These are phyloP conservation scores for Yamadazyma dendronema DNA, from an alignment of 1,139 yeast species.

Conservation along the genomic window DNA sequence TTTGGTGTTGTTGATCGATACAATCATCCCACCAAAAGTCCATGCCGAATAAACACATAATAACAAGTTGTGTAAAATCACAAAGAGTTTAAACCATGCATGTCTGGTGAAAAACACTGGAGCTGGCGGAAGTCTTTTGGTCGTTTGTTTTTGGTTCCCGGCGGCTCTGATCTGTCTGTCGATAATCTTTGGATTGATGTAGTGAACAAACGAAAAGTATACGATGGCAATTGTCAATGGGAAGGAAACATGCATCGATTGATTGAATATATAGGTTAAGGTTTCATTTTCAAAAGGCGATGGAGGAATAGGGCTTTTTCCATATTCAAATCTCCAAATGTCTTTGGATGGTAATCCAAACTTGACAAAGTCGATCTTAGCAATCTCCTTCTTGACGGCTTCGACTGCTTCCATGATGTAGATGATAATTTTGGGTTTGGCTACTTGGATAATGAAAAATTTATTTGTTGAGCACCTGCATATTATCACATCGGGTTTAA, in stretches of 20 bases:
- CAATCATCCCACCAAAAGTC: conserved; percentile 70
- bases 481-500: not conserved
- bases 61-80: conserved; percentile 59
- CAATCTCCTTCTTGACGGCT: conserved; percentile 7
- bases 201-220: conserved; percentile 61
- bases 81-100: conserved; percentile 50
- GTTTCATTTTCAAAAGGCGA: conserved; percentile 34
- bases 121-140: conserved; percentile 49
- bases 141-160: conserved; percentile 9
- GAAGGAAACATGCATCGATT: conserved; percentile 39
- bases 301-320: conserved; percentile 32
- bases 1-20: conserved; percentile 44
- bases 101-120: conserved; percentile 53
- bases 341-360: conserved; percentile 39
- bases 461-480: conserved; percentile 6
- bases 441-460: not conserved
- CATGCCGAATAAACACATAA: conserved; percentile 67
- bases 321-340: conserved; percentile 33
- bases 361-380: conserved; percentile 21
- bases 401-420: conserved; percentile 7
- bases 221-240: conserved; percentile 60
- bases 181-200: conserved; percentile 44
- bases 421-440: not conserved
- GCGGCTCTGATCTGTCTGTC: conserved; percentile 33
- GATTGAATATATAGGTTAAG: conserved; percentile 26